Evolutionary conservation across 805 yeast genomes (phyloP), one percentile per base, ranked within the genome.

Genomic region (Pichia nanzhaoensis): DNA sequence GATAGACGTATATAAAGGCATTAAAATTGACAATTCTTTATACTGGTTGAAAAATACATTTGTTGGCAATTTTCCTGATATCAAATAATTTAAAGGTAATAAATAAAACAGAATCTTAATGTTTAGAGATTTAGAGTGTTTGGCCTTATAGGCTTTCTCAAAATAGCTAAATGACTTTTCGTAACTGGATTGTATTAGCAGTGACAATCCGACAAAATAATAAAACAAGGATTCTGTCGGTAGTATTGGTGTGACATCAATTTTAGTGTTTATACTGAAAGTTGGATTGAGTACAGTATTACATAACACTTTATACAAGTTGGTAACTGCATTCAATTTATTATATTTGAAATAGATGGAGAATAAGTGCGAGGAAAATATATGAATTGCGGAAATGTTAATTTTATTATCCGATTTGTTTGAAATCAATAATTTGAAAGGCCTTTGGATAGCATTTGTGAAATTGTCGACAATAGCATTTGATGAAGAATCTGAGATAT

Each of bases 301-400:
- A 4, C 34, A 38, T n/a, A 44, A 21, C 17, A 44, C 47, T 33
- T 44, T 44, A 20, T 39, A 39, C 2, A 44, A 35, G n/a, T 39
- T 44, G 4, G 31, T 34, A 3, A 24, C 37, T 14, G 47, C 47
- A 24, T 34, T 44, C 4, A 44, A 7, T 20, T 35, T 34, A n/a
- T 39, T 39, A 31, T 44, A 44, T 18, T 32, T 39, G 21, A 44
- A 40, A 27, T 44, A 44, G 18, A 39, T 39, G n/a, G 47, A 39
- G 18, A 44, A 44, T 19, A 44, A 19, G 19, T 44, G 40, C 3
- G 47, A 39, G 13, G 47, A 35, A 44, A 44, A 44, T 3, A 44
- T 39, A 20, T 44, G 47, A 10, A 44, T 21, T 16, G 47, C 47
- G 17, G 47, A 44, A 7, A 44, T 35, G 17, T 44, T 44, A 20